Evolutionary conservation across 345 rosid species (phyloP).

Genomic region (Eucalyptus viminalis): DNA sequence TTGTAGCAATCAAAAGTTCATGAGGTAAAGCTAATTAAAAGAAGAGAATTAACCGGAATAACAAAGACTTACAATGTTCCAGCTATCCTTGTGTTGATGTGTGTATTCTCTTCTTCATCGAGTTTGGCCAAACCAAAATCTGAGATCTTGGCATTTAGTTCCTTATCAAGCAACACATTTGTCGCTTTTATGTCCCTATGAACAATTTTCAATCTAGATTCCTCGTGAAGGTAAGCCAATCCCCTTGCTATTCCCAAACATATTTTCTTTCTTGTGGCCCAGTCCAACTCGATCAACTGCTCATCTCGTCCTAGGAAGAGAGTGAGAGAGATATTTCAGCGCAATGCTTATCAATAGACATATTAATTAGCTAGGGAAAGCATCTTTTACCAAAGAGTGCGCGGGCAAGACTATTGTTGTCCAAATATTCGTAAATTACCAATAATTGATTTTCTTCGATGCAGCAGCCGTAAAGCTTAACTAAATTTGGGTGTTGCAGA

Average conservation of each 20-base stretch:
- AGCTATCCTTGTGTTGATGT: slow-evolving; percentile 55
- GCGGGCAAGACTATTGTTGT: slow-evolving; percentile 46
- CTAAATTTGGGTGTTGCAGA: slow-evolving; percentile 51
- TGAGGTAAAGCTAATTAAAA: not conserved
- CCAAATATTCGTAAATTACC: slow-evolving; percentile 48
- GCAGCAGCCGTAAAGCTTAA: slow-evolving; percentile 45
- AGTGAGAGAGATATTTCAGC: not conserved
- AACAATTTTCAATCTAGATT: slow-evolving; percentile 57
- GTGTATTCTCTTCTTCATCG: slow-evolving; percentile 62
- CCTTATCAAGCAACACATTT: slow-evolving; percentile 52
- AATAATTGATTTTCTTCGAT: slow-evolving; percentile 48
- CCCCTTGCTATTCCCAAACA: slow-evolving; percentile 39
- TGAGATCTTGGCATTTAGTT: slow-evolving; percentile 50
- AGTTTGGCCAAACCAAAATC: slow-evolving; percentile 67
- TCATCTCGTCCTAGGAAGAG: slow-evolving; percentile 15
- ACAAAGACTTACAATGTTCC: slow-evolving; percentile 42
- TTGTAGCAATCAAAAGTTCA: not conserved
- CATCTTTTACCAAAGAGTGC: slow-evolving; percentile 34
- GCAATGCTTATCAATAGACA: not conserved
- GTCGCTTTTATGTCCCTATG: slow-evolving; percentile 64
- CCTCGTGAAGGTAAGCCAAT: slow-evolving; percentile 33
- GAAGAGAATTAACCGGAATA: not conserved
- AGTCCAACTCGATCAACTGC: slow-evolving; percentile 24
- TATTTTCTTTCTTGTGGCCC: slow-evolving; percentile 43
- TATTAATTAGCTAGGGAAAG: not conserved